Percentiles rank a stretch among this genome's conserved stretches.
These are phyloP conservation scores for Panaeolus cyanescens DNA, from an alignment of 768 basidiomycete genomes.

Conservation along the genomic window DNA sequence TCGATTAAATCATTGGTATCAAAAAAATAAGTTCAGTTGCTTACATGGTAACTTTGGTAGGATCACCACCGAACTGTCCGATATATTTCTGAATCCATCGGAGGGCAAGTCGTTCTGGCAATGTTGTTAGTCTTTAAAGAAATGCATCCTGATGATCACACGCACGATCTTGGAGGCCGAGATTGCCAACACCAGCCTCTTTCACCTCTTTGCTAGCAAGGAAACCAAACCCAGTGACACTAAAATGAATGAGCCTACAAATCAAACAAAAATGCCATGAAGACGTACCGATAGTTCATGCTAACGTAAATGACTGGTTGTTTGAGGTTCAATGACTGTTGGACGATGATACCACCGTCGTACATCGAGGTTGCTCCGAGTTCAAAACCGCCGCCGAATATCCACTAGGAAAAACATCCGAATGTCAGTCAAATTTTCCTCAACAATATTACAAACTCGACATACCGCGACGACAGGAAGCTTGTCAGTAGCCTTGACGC, in stretches of 20 bases:
- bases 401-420: slow-evolving; percentile 36
- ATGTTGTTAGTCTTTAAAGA: not conserved
- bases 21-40: slow-evolving; percentile 1
- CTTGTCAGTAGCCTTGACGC: slow-evolving; percentile 37
- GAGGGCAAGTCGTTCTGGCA: slow-evolving; percentile 54
- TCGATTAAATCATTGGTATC: not conserved
- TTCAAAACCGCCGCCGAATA: slow-evolving; percentile 47
- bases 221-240: slow-evolving; percentile 18
- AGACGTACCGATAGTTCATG: slow-evolving; percentile 46
- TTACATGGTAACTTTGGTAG: slow-evolving; percentile 51
- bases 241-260: not conserved
- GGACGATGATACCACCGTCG: slow-evolving; percentile 42
- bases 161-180: slow-evolving; percentile 63
- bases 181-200: slow-evolving; percentile 40
- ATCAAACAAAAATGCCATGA: slow-evolving; percentile 8
- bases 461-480: slow-evolving; percentile 53
- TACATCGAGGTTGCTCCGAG: slow-evolving; percentile 37
- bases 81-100: slow-evolving; percentile 68
- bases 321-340: slow-evolving; percentile 39
- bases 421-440: not conserved
- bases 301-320: slow-evolving; percentile 50
- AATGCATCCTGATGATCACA: not conserved
- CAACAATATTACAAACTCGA: too few relatives aligned
- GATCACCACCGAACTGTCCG: slow-evolving; percentile 60
- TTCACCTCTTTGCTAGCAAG: slow-evolving; percentile 21